Base-by-base conservation (phyloP, 768 basidiomycete genomes). In the Termitomyces sp. region DNA sequence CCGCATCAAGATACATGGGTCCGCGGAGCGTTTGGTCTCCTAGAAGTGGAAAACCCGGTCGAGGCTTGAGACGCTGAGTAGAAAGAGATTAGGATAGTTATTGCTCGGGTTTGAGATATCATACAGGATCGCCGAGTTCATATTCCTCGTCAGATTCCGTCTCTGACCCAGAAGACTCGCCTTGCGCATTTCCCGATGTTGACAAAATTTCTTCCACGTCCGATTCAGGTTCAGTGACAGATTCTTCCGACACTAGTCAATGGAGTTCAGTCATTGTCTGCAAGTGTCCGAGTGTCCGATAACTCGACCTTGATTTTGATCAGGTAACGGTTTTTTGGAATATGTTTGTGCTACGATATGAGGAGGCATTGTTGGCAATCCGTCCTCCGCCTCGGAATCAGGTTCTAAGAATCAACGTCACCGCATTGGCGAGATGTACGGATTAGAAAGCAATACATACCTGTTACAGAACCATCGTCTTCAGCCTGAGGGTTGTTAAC, bases 41-140 rank as follows among this genome's bases (percentile, higher is more conserved):
- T 22, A 69, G 66, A 6, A 85, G 74, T 6, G 77, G 75, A 57
- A 89, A 85, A 7, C 76, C 76, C 3, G 89, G 89, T 20, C 81
- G 80, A 16, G 82, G 78, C 48, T 71, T 65, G 16, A 78, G 62
- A 13, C 54, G 49, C 67, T 63, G 15, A 46, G 27, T 12, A 31
- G 41, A 33, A 34, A 31, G 48, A 47, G 30, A 36, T 37, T 54
- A 50, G 36, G n/a, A 37, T 16, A 9, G 37, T 46, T 20, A 36
- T 6, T 15, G 7, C 20, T 33, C 4, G 7, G 4, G 12, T 8
- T 6, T 5, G 1, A 16, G 33, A 22, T 9, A 31, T 16, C 63
- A 11, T 65, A 74, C 74, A 13, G 64, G 66, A 58, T 66, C 64
- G 30, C 50, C 57, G 33, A 65, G 50, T 65, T 71, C 73, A 65